Evolutionary conservation across 2,329 filamentous ascomycete genomes (phyloP).

Genomic region (Paecilomyces variotii): DNA sequence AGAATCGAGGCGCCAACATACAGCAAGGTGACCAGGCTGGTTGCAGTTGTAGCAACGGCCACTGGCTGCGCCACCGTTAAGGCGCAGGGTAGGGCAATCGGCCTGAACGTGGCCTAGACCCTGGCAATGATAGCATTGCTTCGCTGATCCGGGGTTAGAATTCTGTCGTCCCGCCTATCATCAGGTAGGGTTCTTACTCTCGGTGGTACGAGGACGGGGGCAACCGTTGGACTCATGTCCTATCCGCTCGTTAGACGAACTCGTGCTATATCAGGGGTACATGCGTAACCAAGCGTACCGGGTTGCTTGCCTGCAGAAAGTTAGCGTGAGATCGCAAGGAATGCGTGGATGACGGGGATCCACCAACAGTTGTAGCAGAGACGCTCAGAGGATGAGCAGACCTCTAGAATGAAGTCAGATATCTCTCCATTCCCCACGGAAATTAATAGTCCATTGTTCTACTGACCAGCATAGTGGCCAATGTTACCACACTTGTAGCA

Average conservation of each 20-base stretch:
- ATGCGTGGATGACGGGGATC: conserved; percentile 6
- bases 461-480: conserved; percentile 55
- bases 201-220: conserved; percentile 90
- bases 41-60: conserved; percentile 97
- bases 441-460: conserved; percentile 35
- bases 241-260: conserved; percentile 22
- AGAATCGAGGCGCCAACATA: conserved; percentile 38
- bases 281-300: conserved; percentile 24
- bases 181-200: conserved; percentile 50
- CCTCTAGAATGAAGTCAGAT: conserved; percentile 57
- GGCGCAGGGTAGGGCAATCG: conserved; percentile 90
- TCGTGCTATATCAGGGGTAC: background rate
- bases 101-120: conserved; percentile 96
- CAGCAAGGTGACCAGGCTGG: conserved; percentile 83
- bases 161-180: conserved; percentile 1
- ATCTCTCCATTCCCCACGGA: conserved; percentile 36
- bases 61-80: conserved; percentile 70
- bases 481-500: conserved; percentile 76
- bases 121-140: conserved; percentile 99
- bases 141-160: conserved; percentile 48
- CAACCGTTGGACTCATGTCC: conserved; percentile 97
- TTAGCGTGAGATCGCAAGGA: conserved; percentile 12
- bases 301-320: conserved; percentile 36
- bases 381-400: conserved; percentile 94
- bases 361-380: conserved; percentile 97